Evolutionary conservation across 2,329 filamentous ascomycete genomes (phyloP).

Genomic region (Ceratocystis ficicola): DNA sequence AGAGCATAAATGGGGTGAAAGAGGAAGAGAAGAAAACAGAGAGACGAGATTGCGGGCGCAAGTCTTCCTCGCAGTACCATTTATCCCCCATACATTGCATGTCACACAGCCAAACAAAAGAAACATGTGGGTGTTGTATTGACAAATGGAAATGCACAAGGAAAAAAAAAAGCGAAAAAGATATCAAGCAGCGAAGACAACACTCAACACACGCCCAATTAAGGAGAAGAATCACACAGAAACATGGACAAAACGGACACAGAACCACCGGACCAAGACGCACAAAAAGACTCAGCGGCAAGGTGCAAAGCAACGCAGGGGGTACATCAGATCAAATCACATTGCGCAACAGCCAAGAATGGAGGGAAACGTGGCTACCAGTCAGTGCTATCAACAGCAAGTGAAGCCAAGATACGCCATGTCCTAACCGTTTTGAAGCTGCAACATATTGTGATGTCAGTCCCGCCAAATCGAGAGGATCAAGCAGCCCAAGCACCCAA

Average conservation of each 20-base stretch:
- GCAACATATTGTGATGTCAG: too few species aligned
- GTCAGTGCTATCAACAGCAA: too few species aligned
- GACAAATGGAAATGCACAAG: conserved; percentile 8
- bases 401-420: too few species aligned
- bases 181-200: conserved; percentile 4
- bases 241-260: neutral
- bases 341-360: neutral
- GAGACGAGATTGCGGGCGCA: neutral
- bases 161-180: neutral
- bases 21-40: neutral
- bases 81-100: neutral
- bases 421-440: too few species aligned
- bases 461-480: neutral
- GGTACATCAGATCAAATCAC: neutral
- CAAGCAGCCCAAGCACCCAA: neutral
- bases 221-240: neutral
- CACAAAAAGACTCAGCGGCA: too few species aligned
- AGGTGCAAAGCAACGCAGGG: neutral
- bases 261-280: neutral
- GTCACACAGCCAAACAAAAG: conserved; percentile 5
- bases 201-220: neutral
- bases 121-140: conserved; percentile 8
- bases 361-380: too few species aligned
- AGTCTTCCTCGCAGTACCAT: neutral
- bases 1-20: neutral